Percentiles rank a stretch among this genome's conserved stretches.
Evolutionary conservation across 2,329 filamentous ascomycete genomes (phyloP).

Genomic region (Coniosporium tulheliwenetii): DNA sequence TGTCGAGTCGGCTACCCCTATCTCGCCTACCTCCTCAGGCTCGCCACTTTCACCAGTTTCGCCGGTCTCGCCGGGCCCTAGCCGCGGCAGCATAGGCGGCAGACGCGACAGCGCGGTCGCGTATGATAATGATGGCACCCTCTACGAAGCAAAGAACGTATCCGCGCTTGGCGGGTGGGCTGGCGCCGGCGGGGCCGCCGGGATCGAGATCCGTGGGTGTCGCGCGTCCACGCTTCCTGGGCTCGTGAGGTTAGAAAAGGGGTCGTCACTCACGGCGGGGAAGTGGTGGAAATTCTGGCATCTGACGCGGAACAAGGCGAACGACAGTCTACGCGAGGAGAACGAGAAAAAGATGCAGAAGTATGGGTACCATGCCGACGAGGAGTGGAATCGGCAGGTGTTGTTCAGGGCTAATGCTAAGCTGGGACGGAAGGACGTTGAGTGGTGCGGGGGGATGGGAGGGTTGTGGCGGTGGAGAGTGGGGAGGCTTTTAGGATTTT

Average conservation of each 20-base stretch:
- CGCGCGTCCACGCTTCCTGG: conserved; percentile 5
- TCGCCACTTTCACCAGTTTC: too few relatives aligned
- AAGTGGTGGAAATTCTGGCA: conserved; percentile 10
- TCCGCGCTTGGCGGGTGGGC: too few relatives aligned
- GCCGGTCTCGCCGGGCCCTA: too few relatives aligned
- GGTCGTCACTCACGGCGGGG: not conserved
- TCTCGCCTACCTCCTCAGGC: too few relatives aligned
- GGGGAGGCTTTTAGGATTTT: too few relatives aligned
- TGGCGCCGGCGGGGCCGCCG: not conserved
- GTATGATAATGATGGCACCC: too few relatives aligned
- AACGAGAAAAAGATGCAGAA: conserved; percentile 8
- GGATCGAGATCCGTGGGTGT: conserved; percentile 9
- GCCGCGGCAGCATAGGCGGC: too few relatives aligned
- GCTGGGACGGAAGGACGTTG: not conserved
- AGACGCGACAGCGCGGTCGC: too few relatives aligned
- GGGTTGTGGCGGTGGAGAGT: conserved; percentile 1
- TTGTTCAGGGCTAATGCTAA: conserved; percentile 10
- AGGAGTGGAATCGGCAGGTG: conserved; percentile 10
- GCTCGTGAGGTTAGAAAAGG: not conserved
- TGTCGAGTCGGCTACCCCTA: too few relatives aligned
- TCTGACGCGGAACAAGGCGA: conserved; percentile 5
- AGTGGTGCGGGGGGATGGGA: conserved; percentile 1
- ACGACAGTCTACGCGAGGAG: conserved; percentile 8
- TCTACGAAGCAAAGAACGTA: too few relatives aligned
- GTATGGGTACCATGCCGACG: conserved; percentile 9